Evolutionary conservation across 129 eudicot genomes (phyloP).

Genomic region (Arctium lappa): DNA sequence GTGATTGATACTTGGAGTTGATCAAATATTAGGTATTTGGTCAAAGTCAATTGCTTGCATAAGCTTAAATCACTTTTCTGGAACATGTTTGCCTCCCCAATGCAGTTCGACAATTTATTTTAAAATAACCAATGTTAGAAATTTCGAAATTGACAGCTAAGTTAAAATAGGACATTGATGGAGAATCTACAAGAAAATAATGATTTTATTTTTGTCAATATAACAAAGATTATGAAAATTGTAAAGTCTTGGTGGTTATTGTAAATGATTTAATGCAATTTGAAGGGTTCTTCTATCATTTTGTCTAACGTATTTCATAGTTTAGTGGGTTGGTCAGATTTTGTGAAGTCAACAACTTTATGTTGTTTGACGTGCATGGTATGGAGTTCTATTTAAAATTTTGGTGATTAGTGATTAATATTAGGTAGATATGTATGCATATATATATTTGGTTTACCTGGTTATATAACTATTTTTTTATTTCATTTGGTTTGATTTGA

Average conservation of each 20-base stretch:
- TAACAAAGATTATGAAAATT: not conserved
- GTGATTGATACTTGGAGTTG: slow-evolving; percentile 23
- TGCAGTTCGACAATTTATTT: not conserved
- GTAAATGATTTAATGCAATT: not conserved
- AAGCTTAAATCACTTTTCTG: slow-evolving; percentile 19
- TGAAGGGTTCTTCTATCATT: not conserved
- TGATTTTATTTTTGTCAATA: not conserved
- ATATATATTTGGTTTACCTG: not conserved
- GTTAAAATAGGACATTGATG: slow-evolving; percentile 1
- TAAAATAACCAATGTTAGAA: slow-evolving; percentile 1
- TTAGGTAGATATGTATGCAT: too few species aligned
- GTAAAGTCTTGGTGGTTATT: not conserved
- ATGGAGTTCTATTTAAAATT: not conserved
- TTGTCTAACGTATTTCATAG: not conserved
- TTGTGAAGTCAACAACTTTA: slow-evolving; percentile 10
- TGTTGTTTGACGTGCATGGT: slow-evolving; percentile 6
- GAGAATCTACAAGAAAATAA: slow-evolving; percentile 1
- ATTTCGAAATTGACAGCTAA: slow-evolving; percentile 6
- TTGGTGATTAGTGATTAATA: not conserved
- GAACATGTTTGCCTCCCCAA: slow-evolving; percentile 15
- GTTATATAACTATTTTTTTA: not conserved
- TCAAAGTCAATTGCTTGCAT: slow-evolving; percentile 34
- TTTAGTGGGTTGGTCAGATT: slow-evolving; percentile 17
- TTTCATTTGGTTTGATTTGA: not conserved
- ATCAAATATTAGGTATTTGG: slow-evolving; percentile 27